Evolutionary conservation across 257 asterid genomes (phyloP), one percentile per base, ranked within the genome.

Genomic region (Ligustrum vulgare): DNA sequence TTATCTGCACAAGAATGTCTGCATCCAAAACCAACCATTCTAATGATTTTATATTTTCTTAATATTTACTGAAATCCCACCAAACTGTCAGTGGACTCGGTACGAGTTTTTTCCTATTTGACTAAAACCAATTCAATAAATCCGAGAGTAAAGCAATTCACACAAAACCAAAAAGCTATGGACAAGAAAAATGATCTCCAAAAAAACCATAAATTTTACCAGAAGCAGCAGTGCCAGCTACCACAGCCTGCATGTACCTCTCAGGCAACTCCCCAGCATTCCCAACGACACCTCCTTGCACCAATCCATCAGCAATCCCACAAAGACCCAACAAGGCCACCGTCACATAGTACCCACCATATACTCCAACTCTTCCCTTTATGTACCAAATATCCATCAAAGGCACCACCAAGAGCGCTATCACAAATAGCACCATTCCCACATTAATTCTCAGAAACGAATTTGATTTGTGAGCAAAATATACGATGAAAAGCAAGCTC

Each of bases 221-320:
- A 39, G 98, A 94, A 82, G 92, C 93, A 63, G 96, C 98, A 77
- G 98, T 94, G 45, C 98, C 98, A 20, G 97, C 97, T 25, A 92
- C 78, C 60, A 88, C 91, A 78, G 97, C 98, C 79, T 94, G 98
- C 98, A 94, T 94, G 73, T 91, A 94, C 81, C 97, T 86, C 80
- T 88, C 89, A 34, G 97, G 98, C 86, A 92, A 76, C 83, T 94
- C 94, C 34, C 98, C 97, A 1, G 98, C 98, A 43, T 89, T 82
- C 60, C 98, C 98, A 79, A 94, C 82, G 2, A 94, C 87, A 2
- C 97, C 91, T 6, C 94, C 98, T 79, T 94, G 98, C 74, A 94
- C 98, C 86, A 94, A 79, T 11, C 91, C 97, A 80, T 94, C 97
- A 12, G 92, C 97, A 80, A 94, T 60, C 2, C 96, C 97, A 69